Base-by-base conservation (phyloP, 257 asterid genomes). In the Solanum acaule region DNA sequence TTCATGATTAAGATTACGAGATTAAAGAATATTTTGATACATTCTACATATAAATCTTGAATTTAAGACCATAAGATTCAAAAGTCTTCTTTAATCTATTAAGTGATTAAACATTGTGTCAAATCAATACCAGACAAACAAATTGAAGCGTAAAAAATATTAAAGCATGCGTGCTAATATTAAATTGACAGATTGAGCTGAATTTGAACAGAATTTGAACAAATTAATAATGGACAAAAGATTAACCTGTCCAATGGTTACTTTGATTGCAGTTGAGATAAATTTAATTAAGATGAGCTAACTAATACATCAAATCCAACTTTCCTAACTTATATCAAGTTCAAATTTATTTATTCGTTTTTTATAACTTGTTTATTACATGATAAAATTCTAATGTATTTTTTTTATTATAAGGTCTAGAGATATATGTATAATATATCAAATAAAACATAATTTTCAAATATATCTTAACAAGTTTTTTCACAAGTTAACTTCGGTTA, bases 151-250 rank as follows among this genome's bases (percentile, higher is more conserved):
- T 3, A 59, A 2, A 22, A 18, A 23, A 11, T 63, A 67, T 11
- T n/a, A 67, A 8, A 25, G 0, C 5, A n/a, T 10, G 16, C 0
- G 6, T 22, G 8, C 5, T 3, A n/a, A 63, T 23, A 14, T 27
- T 33, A 25, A 67, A 25, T 67, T 2, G 20, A 20, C 2, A 8
- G 1, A 6, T 67, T 67, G 12, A 67, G 1, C 4, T 67, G 1
- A 12, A 4, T 25, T 5, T 67, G 10, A 12, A 25, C 7, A 12
- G 13, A 67, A 6, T 3, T n/a, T n/a, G n/a, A 16, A 29, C 20
- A 31, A 29, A 8, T 70, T 29, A 70, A 68, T 6, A 6, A 68
- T 70, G 23, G 8, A 70, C 16, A 31, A 12, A 67, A 11, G 0
- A 67, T 27, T 13, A 27, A 68, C 22, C 4, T 15, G 6, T 70